phyloP scores from a whole-genome alignment of 768 basidiomycete genomes.

The Tephrocybe sp. region DNA sequence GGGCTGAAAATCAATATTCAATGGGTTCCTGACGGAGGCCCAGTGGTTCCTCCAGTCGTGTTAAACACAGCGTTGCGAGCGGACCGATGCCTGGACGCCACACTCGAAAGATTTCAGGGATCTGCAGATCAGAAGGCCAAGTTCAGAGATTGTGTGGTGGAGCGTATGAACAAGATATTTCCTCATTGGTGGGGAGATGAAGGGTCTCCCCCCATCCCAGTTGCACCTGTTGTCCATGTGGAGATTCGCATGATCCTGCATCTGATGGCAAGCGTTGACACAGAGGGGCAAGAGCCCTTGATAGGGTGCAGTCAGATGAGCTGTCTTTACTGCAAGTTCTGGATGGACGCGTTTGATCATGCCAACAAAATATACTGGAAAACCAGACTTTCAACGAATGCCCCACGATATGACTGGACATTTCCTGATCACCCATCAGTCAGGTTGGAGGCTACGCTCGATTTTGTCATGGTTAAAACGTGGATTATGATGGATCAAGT shows the following conservation, averaged over 20 bases:
- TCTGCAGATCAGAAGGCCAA: not conserved
- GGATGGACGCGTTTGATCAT: not conserved
- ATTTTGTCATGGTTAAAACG: too few species aligned
- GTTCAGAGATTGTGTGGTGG: not conserved
- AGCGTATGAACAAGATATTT: not conserved
- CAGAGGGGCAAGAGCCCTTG: not conserved
- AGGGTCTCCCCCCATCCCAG: not conserved
- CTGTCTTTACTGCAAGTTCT: not conserved
- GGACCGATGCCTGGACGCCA: not conserved
- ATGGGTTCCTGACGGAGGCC: not conserved
- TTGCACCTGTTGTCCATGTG: not conserved
- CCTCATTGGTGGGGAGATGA: not conserved
- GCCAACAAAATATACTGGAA: not conserved
- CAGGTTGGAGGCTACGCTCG: too few species aligned
- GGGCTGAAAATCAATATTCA: not conserved
- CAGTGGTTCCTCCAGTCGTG: not conserved
- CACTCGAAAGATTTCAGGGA: not conserved
- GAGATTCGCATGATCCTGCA: not conserved
- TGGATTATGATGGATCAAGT: too few species aligned
- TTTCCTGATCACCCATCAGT: conserved; percentile 11
- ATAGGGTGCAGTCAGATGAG: not conserved
- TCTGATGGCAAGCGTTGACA: not conserved
- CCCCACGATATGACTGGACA: too few species aligned
- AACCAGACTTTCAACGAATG: not conserved
- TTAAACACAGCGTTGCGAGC: not conserved